Evolutionary conservation across 495 filamentous ascomycete genomes (phyloP).

Genomic region (Choiromyces venosus): DNA sequence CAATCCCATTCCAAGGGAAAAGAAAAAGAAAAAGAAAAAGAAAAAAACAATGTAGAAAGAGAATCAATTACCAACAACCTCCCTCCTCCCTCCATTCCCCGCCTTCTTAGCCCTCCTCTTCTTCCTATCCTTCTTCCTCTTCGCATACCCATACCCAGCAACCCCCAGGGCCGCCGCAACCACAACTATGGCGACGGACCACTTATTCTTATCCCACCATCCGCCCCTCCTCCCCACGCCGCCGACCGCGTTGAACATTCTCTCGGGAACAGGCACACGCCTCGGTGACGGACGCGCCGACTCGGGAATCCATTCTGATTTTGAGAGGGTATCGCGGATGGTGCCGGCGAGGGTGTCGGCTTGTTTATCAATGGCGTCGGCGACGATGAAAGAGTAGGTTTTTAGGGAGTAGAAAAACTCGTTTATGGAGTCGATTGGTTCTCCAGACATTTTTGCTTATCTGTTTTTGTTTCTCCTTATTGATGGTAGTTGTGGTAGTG

Average conservation of each 20-base stretch:
- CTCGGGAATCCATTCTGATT: constrained; percentile 64
- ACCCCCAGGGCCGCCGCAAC: constrained; percentile 18
- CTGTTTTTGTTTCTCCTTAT: constrained; percentile 6
- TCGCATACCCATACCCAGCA: constrained; percentile 25
- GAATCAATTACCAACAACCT: constrained; percentile 58
- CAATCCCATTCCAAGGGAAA: neutral
- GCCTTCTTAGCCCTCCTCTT: constrained; percentile 70
- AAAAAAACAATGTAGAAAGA: neutral
- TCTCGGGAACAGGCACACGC: constrained; percentile 47
- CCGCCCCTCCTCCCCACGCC: constrained; percentile 65
- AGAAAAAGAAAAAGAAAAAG: neutral
- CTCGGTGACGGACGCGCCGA: constrained; percentile 55
- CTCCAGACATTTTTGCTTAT: constrained; percentile 21
- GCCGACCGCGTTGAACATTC: constrained; percentile 54
- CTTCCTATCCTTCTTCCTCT: constrained; percentile 16
- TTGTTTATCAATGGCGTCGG: constrained; percentile 69
- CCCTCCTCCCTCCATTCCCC: constrained; percentile 74
- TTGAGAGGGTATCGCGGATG: constrained; percentile 58
- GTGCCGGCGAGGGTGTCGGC: constrained; percentile 62
- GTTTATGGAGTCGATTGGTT: constrained; percentile 21
- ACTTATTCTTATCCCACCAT: constrained; percentile 58
- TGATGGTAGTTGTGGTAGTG: neutral
- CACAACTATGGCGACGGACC: constrained; percentile 30
- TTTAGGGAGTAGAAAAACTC: constrained; percentile 19
- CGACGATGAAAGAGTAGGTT: constrained; percentile 57